Base-by-base conservation (phyloP, 495 filamentous ascomycete species). In the Aspergillus nanangensis region DNA sequence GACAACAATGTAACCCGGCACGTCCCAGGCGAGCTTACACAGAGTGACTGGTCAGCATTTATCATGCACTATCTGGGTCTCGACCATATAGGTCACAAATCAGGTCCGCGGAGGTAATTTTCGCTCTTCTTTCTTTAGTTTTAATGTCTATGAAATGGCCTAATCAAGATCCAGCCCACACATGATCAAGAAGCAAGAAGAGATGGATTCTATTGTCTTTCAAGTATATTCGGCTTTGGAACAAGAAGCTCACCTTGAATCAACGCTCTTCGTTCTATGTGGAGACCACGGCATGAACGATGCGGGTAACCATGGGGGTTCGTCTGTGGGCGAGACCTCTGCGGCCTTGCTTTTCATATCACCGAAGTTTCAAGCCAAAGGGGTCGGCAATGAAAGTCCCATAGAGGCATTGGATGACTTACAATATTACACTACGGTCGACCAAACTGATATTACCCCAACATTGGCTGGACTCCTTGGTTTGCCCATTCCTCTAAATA, bases 221-320 rank as follows among this genome's bases (percentile, higher is more conserved):
- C 67, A 79, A 39, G 85, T 97, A 25, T 96, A 87, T 54, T 72
- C 73, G 17, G 85, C 88, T 2, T 85, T 97, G 44, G 77, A 83
- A 56, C 72, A 69, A 1, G 59, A 87, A 32, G 51, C 70, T 3
- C 84, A 95, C 63, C 79, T 95, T 2, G 56, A 79, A 27, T 86
- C 82, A 15, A 90, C 92, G 3, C 72, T 97, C 13, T 77, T 99
- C 40, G 79, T 99, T 2, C 67, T 99, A 7, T 88, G 82, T 44
- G 93, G 93, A 34, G 93, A 99, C 59, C 93, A 99, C 61, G 93
- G 93, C 15, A 99, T 99, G 93, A 99, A 96, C 56, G 93, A 97
- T 54, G 93, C 90, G 29, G 93, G 93, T 3, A 97, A 97, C 57
- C 93, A 99, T 62, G 93, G 93, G 9, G 93, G 92, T 5, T 95